Conservation (phyloP, 1,284 basidiomycete genomes). For the Inonotus hispidus region DNA sequence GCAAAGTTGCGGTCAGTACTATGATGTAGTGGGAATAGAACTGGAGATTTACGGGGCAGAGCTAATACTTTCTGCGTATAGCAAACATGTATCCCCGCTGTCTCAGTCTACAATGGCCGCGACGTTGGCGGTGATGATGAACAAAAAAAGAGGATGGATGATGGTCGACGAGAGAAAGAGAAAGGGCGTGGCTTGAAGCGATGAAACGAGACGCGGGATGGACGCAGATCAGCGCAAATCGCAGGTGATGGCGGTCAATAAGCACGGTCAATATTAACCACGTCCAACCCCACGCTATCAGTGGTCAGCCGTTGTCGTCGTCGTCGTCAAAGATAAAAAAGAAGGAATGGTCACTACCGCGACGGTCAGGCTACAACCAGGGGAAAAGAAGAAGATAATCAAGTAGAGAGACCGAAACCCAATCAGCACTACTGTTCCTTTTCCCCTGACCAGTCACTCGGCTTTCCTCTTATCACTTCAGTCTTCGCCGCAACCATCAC, state of each 20-base stretch:
- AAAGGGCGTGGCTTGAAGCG: background rate
- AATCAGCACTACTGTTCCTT: background rate
- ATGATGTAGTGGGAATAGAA: background rate
- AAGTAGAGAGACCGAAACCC: background rate
- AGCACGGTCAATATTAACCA: background rate
- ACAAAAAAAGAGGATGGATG: background rate
- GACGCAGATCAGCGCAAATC: background rate
- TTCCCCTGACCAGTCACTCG: background rate
- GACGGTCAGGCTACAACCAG: background rate
- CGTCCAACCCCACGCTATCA: background rate
- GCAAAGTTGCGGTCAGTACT: background rate
- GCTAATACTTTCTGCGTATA: background rate
- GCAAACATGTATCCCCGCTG: background rate
- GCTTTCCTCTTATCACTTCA: background rate
- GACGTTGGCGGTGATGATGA: background rate
- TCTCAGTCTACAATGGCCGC: background rate
- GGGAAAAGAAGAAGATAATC: background rate
- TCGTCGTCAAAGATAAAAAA: background rate
- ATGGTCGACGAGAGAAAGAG: constrained; percentile 4
- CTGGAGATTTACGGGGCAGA: background rate
- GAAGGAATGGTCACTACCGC: background rate
- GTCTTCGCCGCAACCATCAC: background rate
- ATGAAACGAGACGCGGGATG: background rate
- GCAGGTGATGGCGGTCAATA: too few species aligned
- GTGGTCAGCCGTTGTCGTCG: background rate